Conservation (phyloP, 768 basidiomycete genomes). For the Fistulinella prunicolor region DNA sequence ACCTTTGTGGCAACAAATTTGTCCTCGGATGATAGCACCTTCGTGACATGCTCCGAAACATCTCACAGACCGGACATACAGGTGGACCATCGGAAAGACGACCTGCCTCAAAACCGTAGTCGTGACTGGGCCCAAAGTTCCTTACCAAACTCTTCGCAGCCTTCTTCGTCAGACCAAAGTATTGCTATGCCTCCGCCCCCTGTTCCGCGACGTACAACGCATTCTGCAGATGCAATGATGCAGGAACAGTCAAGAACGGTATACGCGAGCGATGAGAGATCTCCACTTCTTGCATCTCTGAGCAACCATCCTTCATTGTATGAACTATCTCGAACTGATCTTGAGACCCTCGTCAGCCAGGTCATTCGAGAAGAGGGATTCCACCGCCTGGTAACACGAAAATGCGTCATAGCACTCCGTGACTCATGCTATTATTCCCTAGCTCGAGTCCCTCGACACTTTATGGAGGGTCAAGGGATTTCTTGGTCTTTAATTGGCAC, state of each 20-base stretch:
- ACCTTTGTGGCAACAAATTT: constrained; percentile 8
- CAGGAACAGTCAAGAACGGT: constrained; percentile 8
- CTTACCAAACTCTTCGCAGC: constrained; percentile 34
- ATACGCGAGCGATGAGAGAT: constrained; percentile 6
- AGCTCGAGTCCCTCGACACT: constrained; percentile 54
- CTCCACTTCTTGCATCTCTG: constrained; percentile 38
- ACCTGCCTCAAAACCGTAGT: not conserved
- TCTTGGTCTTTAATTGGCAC: constrained; percentile 21
- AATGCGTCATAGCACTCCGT: not conserved
- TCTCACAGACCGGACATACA: constrained; percentile 9
- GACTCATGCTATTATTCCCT: constrained; percentile 15
- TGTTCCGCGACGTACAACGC: constrained; percentile 18
- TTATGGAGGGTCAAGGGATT: constrained; percentile 52
- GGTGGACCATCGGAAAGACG: not conserved
- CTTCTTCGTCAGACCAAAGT: constrained; percentile 25
- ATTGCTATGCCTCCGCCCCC: constrained; percentile 32
- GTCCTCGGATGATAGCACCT: constrained; percentile 29
- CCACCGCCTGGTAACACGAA: constrained; percentile 56
- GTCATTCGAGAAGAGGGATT: constrained; percentile 78
- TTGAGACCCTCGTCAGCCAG: constrained; percentile 57
- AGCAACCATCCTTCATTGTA: constrained; percentile 50
- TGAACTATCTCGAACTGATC: constrained; percentile 44
- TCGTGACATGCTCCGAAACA: constrained; percentile 28
- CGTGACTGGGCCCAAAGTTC: constrained; percentile 13
- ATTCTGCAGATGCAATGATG: constrained; percentile 1